These are phyloP conservation scores for Aspergillus spinulosporus DNA, from an alignment of 2,329 filamentous ascomycete genomes.

Conservation along the genomic window DNA sequence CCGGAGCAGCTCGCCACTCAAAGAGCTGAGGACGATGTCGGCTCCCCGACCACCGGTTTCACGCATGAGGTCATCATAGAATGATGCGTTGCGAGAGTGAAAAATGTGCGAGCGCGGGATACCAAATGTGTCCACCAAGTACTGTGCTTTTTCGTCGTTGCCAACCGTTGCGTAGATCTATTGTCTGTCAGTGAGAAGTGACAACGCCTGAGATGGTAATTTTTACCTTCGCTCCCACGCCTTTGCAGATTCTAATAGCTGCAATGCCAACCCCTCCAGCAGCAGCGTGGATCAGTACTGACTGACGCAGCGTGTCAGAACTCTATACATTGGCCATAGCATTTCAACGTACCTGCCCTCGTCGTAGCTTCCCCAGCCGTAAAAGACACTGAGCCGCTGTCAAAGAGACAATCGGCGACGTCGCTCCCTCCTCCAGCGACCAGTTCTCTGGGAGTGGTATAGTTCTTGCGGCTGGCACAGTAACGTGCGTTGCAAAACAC, in stretches of 20 bases:
- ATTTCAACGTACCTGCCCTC: not conserved
- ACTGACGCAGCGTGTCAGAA: not conserved
- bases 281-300: slow-evolving; percentile 26
- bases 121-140: slow-evolving; percentile 17
- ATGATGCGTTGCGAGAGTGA: slow-evolving; percentile 24
- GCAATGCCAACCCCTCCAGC: slow-evolving; percentile 25
- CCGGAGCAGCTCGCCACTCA: slow-evolving; percentile 30
- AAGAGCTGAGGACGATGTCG: slow-evolving; percentile 32
- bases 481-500: slow-evolving; percentile 21
- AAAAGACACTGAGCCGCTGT: slow-evolving; percentile 16
- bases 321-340: too few relatives aligned
- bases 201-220: not conserved
- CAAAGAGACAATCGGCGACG: slow-evolving; percentile 20
- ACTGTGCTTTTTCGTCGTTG: slow-evolving; percentile 24
- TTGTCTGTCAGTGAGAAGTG: not conserved
- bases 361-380: slow-evolving; percentile 8
- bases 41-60: slow-evolving; percentile 27
- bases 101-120: slow-evolving; percentile 28
- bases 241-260: slow-evolving; percentile 22
- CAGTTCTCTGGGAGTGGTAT: slow-evolving; percentile 9
- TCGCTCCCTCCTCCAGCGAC: slow-evolving; percentile 16
- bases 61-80: slow-evolving; percentile 20
- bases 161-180: slow-evolving; percentile 26
- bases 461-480: not conserved
- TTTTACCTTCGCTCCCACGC: not conserved